Evolutionary conservation across 345 rosid species (phyloP), one percentile per base, ranked within the genome.

Genomic region (Boechera divaricarpa): DNA sequence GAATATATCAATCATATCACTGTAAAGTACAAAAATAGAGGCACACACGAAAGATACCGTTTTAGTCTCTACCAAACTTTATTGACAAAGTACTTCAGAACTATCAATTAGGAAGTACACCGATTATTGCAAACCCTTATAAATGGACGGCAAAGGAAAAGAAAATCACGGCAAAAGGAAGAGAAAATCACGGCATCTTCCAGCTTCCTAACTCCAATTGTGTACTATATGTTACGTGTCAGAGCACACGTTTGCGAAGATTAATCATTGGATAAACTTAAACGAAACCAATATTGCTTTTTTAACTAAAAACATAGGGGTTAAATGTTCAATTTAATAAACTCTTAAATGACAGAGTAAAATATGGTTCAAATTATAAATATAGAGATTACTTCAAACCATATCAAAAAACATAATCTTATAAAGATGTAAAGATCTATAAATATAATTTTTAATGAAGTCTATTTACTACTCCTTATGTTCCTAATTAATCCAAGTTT

Each of bases 121-220:
- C 35, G 48, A 41, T 52, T 31, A 62, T 53, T 62, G 58, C 59
- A 63, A 70, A 70, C 66, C 76, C 75, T 63, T 42, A 11, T 70
- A 42, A 77, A 54, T 70, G 62, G 63, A 69, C 70, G 70, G 79
- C 31, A 31, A 56, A 28, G 28, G 18, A 26, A 66, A 10, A 54
- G 15, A 24, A 56, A 11, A 45, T 36, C 28, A 59, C 69, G 68
- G 38, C 63, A 60, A 31, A 56, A 28, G 28, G 18, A 26, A 56
- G n/a, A 54, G 15, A 24, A 56, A 11, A 45, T 36, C 28, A 59
- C 69, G 68, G 38, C 63, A 68, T 4, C 79, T 58, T 75, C 45
- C 62, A 60, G 29, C 74, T 53, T 60, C 79, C 62, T 41, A 58
- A 32, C 54, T 68, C 33, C 69, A 60, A 60, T 41, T 41, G 26